phyloP scores from a whole-genome alignment of 2,329 filamentous ascomycete species.

The Claviceps digitariae region DNA sequence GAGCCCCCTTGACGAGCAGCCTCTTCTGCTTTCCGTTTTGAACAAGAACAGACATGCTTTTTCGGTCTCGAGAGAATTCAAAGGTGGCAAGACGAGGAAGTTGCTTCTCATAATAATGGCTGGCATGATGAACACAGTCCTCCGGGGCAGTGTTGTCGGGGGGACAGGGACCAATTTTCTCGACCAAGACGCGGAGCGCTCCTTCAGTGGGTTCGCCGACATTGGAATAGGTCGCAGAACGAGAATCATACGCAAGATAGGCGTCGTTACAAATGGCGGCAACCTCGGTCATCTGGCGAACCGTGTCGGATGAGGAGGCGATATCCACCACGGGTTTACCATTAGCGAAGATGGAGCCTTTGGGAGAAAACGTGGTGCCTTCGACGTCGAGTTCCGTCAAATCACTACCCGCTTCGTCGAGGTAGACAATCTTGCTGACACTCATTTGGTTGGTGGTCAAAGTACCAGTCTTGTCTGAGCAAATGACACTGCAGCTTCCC shows the following conservation, averaged over 20 bases:
- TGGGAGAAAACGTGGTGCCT: slow-evolving; percentile 82
- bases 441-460: slow-evolving; percentile 99
- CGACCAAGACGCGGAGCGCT: slow-evolving; percentile 75
- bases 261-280: slow-evolving; percentile 81
- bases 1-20: slow-evolving; percentile 90
- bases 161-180: slow-evolving; percentile 84
- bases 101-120: slow-evolving; percentile 68
- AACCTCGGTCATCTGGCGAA: slow-evolving; percentile 63
- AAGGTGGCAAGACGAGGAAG: slow-evolving; percentile 71
- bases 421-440: slow-evolving; percentile 79
- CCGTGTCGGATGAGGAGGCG: slow-evolving; percentile 57
- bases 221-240: slow-evolving; percentile 60
- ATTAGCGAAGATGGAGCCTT: slow-evolving; percentile 56
- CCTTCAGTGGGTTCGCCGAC: slow-evolving; percentile 95
- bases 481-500: slow-evolving; percentile 98
- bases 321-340: slow-evolving; percentile 58
- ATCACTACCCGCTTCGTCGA: slow-evolving; percentile 58
- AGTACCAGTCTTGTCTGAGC: slow-evolving; percentile 98
- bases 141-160: slow-evolving; percentile 35
- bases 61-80: slow-evolving; percentile 93
- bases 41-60: slow-evolving; percentile 97
- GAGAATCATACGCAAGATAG: slow-evolving; percentile 66
- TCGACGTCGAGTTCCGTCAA: slow-evolving; percentile 82
- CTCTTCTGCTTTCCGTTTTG: slow-evolving; percentile 56
- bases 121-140: slow-evolving; percentile 66